Evolutionary conservation across 2,329 filamentous ascomycete genomes (phyloP).

Genomic region (Beauveria medogensis): DNA sequence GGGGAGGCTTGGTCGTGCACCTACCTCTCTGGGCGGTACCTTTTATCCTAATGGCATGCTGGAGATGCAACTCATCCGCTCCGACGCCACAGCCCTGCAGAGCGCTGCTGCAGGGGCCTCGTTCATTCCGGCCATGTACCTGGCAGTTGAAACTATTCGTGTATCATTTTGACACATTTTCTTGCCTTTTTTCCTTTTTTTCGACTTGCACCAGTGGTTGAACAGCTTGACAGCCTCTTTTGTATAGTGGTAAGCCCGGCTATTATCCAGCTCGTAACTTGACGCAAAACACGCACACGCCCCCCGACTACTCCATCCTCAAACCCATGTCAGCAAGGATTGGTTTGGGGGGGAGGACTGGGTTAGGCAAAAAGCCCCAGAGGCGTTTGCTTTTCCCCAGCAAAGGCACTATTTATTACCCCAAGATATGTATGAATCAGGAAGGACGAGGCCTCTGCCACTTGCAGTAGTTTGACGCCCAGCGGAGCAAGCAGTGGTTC

Average conservation of each 20-base stretch:
- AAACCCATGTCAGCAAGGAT: not conserved
- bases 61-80: not conserved
- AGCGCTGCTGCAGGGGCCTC: not conserved
- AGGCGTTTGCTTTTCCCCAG: not conserved
- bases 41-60: not conserved
- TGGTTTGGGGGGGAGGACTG: not conserved
- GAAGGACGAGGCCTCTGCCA: not conserved
- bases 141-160: not conserved
- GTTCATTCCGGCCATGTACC: not conserved
- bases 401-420: not conserved
- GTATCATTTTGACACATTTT: not conserved
- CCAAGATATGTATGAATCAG: conserved; percentile 5
- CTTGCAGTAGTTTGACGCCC: not conserved
- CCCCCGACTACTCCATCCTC: not conserved
- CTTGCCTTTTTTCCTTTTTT: not conserved
- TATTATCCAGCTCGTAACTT: not conserved
- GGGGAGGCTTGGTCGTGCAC: not conserved
- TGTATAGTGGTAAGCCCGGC: not conserved
- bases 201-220: not conserved
- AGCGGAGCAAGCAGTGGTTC: not conserved
- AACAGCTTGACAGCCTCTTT: not conserved
- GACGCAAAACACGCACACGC: not conserved
- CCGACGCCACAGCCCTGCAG: not conserved
- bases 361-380: not conserved
- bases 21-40: not conserved